Percentiles rank a stretch among this genome's conserved stretches.
Evolutionary conservation across 2,329 filamentous ascomycete species (phyloP).

Genomic region (Alternaria sp.): DNA sequence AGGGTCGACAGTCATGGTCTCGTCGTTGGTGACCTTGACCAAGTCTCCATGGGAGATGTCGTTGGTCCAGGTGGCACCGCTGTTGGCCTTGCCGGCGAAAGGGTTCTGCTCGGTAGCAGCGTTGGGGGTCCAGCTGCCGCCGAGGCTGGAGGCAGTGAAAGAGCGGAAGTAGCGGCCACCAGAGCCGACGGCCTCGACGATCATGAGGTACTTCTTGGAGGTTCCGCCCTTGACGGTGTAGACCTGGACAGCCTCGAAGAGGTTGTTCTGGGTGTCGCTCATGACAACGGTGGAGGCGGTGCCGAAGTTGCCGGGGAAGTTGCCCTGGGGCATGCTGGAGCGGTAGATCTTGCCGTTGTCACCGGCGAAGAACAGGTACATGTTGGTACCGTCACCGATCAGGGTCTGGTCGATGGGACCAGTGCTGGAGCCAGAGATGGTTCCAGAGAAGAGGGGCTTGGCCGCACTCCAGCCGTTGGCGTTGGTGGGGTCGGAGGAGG

Average conservation of each 20-base stretch:
- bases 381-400: conserved; percentile 65
- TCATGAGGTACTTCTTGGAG: conserved; percentile 67
- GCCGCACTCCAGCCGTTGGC: conserved; percentile 62
- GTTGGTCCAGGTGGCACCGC: conserved; percentile 68
- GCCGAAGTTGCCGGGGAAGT: conserved; percentile 68
- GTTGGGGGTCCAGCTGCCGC: conserved; percentile 65
- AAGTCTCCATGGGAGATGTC: conserved; percentile 72
- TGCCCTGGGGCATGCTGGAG: conserved; percentile 65
- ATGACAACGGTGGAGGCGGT: conserved; percentile 57
- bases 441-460: conserved; percentile 64
- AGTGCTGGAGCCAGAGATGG: conserved; percentile 58
- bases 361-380: conserved; percentile 72
- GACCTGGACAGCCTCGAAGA: conserved; percentile 72
- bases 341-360: conserved; percentile 73
- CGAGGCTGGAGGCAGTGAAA: conserved; percentile 65
- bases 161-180: conserved; percentile 70
- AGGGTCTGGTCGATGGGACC: conserved; percentile 68
- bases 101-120: conserved; percentile 63
- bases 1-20: conserved; percentile 68
- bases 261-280: conserved; percentile 61
- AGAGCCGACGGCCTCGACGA: conserved; percentile 67
- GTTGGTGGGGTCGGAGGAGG: conserved; percentile 64
- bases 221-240: conserved; percentile 61
- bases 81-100: conserved; percentile 72
- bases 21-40: conserved; percentile 62